Evolutionary conservation across 345 rosid species (phyloP).

Genomic region (Syzygium jambos): DNA sequence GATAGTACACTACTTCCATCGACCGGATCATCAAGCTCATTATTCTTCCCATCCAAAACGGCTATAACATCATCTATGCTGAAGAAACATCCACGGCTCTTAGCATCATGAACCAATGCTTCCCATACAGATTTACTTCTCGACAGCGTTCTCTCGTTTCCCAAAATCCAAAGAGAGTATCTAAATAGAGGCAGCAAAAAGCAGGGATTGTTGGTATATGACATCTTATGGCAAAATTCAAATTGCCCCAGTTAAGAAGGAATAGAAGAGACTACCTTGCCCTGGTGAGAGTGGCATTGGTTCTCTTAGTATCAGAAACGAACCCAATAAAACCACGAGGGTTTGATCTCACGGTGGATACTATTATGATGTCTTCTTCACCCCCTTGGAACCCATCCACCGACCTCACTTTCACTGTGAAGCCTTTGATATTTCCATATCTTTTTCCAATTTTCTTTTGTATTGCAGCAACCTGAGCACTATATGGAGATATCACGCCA

Average conservation of each 20-base stretch:
- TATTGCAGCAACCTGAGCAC: constrained; percentile 15
- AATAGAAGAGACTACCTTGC: constrained; percentile 15
- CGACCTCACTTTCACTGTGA: constrained; percentile 13
- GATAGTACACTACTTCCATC: not conserved
- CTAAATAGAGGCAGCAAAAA: constrained; percentile 1
- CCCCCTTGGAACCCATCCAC: constrained; percentile 23
- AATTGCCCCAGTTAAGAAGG: not conserved
- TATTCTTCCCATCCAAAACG: not conserved
- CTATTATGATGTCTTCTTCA: constrained; percentile 19
- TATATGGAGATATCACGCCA: constrained; percentile 18
- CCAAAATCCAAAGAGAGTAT: constrained; percentile 24
- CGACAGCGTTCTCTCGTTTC: constrained; percentile 6
- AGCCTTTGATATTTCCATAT: not conserved
- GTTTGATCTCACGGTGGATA: constrained; percentile 21
- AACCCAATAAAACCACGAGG: constrained; percentile 14
- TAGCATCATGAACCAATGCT: not conserved
- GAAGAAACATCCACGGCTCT: not conserved
- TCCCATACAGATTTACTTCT: constrained; percentile 11
- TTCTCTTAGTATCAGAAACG: constrained; percentile 6
- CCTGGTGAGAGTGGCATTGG: constrained; percentile 22
- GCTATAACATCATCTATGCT: not conserved
- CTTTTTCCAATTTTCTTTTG: constrained; percentile 8
- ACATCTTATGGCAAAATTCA: not conserved
- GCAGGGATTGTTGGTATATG: not conserved
- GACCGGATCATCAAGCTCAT: not conserved